A percentile compares a stretch with the other conserved stretches of the same genome.
phyloP scores from a whole-genome alignment of 2,329 filamentous ascomycete genomes.

The Botrytis pseudocinerea region DNA sequence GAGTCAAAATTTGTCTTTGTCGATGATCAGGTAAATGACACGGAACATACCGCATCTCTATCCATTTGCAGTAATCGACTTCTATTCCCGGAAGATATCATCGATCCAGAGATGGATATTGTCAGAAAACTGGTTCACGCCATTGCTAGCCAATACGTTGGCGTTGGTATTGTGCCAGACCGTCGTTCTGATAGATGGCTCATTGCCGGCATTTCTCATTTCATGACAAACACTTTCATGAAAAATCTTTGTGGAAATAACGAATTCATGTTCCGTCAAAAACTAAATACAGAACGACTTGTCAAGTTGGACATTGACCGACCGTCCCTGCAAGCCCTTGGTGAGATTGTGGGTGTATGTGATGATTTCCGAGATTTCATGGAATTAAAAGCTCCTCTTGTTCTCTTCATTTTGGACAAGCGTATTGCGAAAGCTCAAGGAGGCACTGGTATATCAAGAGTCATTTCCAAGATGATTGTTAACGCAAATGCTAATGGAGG shows the following conservation, averaged over 20 bases:
- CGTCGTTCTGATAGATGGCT: conserved; percentile 83
- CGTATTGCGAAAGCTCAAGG: conserved; percentile 86
- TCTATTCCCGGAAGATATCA: conserved; percentile 79
- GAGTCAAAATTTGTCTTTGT: conserved; percentile 94
- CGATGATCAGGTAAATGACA: conserved; percentile 79
- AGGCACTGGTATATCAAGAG: conserved; percentile 74
- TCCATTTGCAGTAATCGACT: conserved; percentile 85
- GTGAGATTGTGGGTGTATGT: conserved; percentile 74
- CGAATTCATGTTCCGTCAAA: conserved; percentile 88
- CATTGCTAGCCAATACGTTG: conserved; percentile 89
- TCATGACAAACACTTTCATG: conserved; percentile 93
- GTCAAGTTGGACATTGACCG: conserved; percentile 79
- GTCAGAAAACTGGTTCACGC: conserved; percentile 81
- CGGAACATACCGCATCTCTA: conserved; percentile 75
- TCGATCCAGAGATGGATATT: conserved; percentile 80
- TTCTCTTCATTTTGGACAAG: conserved; percentile 91
- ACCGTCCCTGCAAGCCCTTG: conserved; percentile 79
- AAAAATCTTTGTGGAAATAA: conserved; percentile 90
- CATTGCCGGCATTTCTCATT: conserved; percentile 85
- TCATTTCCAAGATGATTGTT: conserved; percentile 82
- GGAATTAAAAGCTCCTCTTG: conserved; percentile 82
- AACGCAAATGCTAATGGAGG: conserved; percentile 83
- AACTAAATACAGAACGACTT: conserved; percentile 77
- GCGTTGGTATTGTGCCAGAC: conserved; percentile 86
- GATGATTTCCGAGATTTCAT: conserved; percentile 88